Evolutionary conservation across 306 rosid species (phyloP).

Genomic region (Quercus engelmannii): DNA sequence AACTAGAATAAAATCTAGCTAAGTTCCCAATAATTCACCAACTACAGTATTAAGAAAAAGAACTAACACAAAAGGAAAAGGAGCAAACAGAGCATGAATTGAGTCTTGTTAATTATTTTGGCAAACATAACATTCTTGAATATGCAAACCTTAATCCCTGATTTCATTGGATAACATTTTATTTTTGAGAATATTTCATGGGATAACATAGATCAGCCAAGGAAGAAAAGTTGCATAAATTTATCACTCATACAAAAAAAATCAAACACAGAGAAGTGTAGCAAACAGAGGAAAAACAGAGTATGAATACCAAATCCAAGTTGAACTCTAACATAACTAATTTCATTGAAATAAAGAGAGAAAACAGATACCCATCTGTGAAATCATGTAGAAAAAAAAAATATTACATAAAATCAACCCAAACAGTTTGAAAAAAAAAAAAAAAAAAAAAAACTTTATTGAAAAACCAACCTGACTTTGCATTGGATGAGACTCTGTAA

Average conservation of each 20-base stretch:
- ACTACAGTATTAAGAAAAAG: neutral
- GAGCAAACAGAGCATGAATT: neutral
- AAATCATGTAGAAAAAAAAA: neutral
- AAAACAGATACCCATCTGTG: neutral
- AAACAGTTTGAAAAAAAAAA: constrained; percentile 9
- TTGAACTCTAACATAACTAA: neutral
- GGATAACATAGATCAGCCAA: neutral
- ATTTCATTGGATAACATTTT: neutral
- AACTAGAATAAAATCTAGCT: neutral
- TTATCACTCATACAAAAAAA: neutral
- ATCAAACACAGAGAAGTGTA: neutral
- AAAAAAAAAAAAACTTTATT: neutral
- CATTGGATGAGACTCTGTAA: constrained; percentile 84
- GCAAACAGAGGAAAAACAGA: constrained; percentile 10
- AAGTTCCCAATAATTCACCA: neutral
- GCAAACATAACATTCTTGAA: neutral
- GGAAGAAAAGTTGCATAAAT: neutral
- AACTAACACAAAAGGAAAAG: constrained; percentile 1
- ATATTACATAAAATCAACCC: neutral
- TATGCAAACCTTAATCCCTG: neutral
- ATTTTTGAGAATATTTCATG: neutral
- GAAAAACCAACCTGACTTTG: constrained; percentile 68
- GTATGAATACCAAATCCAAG: neutral
- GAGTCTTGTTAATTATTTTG: neutral
- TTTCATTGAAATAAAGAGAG: neutral